Evolutionary conservation across 352 stramenopile species (phyloP), one percentile per base, ranked within the genome.

Genomic region (Thalassiosira exigua): DNA sequence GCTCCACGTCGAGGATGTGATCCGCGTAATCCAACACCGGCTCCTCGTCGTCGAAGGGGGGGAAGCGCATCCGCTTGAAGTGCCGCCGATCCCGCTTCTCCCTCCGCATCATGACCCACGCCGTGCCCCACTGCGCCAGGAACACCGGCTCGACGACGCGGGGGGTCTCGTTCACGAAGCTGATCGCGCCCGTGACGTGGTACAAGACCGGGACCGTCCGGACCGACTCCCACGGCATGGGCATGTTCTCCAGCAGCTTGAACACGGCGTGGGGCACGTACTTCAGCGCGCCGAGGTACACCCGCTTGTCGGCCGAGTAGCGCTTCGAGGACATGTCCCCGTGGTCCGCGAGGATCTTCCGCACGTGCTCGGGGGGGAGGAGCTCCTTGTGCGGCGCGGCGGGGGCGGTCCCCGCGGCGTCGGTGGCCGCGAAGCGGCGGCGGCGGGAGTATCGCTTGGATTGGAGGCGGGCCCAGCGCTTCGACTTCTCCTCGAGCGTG

Each of bases 221-320:
- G 36, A 99, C 96, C 71, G 98, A 96, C 84, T 99, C 97, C 98
- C 98, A 99, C 1, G 98, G 98, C 98, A 99, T 99, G 48, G 98
- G 98, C 95, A 99, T 99, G 85, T 99, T 99, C 91, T 99, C 98
- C 57, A 99, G 85, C 46, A 99, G 87, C 91, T 99, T 99, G 82
- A 98, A 99, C 39, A 99, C 94, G 17, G 97, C 96, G 81, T 99
- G 98, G 11, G 98, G 98, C 24, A 99, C 96, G 84, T 99, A 99
- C 86, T 99, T 99, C 48, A 99, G 90, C 42, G 98, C 98, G n/a
- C 98, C 97, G 0, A 99, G 82, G 82, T 99, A 99, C 27, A 99
- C 94, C 54, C 98, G 93, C 86, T 99, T 99, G 87, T 99, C 97
- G 69, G 98, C 94, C 19, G 96, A 94, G 81, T 99, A 99, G 71